These are phyloP conservation scores for Coemansia reversa DNA, from an alignment of 192 early-diverging fungal genomes.

Conservation along the genomic window DNA sequence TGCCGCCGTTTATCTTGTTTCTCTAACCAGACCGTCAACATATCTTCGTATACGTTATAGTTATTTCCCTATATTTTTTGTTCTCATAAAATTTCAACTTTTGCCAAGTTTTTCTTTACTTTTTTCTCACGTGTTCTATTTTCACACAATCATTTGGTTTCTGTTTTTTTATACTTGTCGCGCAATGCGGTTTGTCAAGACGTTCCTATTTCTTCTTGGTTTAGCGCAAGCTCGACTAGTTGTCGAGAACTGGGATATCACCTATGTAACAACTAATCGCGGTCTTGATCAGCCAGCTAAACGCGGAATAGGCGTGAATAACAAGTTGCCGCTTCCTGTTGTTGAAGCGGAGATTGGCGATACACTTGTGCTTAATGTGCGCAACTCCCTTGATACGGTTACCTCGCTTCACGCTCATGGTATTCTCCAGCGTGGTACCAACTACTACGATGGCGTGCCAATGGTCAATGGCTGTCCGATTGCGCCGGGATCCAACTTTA, in stretches of 20 bases:
- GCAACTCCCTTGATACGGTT: constrained; percentile 60
- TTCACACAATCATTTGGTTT: background rate
- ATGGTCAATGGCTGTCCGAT: constrained; percentile 74
- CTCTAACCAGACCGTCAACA: no score
- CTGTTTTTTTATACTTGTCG: background rate
- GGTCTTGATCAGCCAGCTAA: constrained; percentile 7
- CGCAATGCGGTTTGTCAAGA: constrained; percentile 6
- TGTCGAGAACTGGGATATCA: constrained; percentile 37
- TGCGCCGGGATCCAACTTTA: constrained; percentile 61
- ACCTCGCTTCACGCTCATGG: constrained; percentile 79
- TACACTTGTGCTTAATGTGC: constrained; percentile 41
- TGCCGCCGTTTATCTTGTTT: no score
- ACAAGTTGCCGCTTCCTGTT: constrained; percentile 24
- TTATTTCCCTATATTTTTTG: no score
- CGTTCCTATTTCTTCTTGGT: background rate
- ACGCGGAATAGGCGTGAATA: constrained; percentile 26
- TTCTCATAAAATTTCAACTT: no score
- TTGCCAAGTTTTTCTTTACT: no score
- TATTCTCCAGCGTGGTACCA: constrained; percentile 66
- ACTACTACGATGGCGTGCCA: constrained; percentile 66
- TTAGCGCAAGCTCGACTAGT: constrained; percentile 8
- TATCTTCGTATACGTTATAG: no score
- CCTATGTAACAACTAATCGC: constrained; percentile 30
- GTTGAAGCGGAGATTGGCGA: constrained; percentile 30
- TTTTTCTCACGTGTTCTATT: background rate